Evolutionary conservation across 305 asterid species (phyloP), one percentile per base, ranked within the genome.

Genomic region (Solanum hybrid): DNA sequence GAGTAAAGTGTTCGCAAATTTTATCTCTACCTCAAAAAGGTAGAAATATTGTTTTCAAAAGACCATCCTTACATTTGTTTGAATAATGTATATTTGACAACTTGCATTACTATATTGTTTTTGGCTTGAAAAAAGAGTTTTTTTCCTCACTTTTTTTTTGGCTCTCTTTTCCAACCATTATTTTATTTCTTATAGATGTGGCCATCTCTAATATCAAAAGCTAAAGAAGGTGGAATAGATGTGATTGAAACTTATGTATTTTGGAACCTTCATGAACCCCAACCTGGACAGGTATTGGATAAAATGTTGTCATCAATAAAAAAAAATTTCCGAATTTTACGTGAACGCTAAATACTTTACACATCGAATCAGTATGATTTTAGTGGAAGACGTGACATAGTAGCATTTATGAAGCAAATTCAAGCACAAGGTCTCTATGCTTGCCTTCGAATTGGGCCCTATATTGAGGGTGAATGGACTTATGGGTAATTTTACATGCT

Each of bases 181-280:
- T 71, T 28, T 74, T 16, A 26, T 87, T 14, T 74, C 31, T 6
- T 24, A 2, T 36, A 97, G 99, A 97, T 95, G 99, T 97, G 99
- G 99, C 89, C 96, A n/a, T 89, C 95, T 76, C 67, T 97, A 42
- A 97, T 97, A 90, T 89, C 94, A 16, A 93, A 97, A 90, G 97
- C 97, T 71, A 97, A 95, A 91, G 31, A 5, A 33, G 99, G 98
- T 2, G 99, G 99, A 51, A 57, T 97, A 2, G 94, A 95, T 79
- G 95, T 92, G 8, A 96, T 97, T 69, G 98, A 95, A 75, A 97
- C 99, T 3, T 96, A 97, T 42, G 97, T 95, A 11, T 97, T 97
- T 90, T 97, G 99, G 99, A 94, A 96, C 90, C 92, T 96, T 5
- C 99, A 97, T 61, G 99, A 96, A 89, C 97, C 97, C 46, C 91